A percentile compares a stretch with the other conserved stretches of the same genome.
These are phyloP conservation scores for Penicillium tannophilum DNA, from an alignment of 495 filamentous ascomycete genomes.

Conservation along the genomic window DNA sequence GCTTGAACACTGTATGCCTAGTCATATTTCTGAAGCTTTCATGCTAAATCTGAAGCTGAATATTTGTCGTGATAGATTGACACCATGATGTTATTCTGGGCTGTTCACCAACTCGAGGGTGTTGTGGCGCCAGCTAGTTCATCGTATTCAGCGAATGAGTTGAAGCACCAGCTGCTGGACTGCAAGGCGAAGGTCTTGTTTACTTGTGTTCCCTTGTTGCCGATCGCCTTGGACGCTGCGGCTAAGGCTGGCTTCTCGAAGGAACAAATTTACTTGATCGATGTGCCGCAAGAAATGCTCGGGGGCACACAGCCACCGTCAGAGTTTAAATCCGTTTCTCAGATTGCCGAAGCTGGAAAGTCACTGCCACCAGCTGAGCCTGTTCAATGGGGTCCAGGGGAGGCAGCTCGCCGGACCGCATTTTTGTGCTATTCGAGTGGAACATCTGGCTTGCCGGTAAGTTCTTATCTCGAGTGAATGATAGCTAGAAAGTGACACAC, in stretches of 20 bases:
- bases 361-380: conserved; percentile 63
- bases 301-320: conserved; percentile 47
- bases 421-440: conserved; percentile 90
- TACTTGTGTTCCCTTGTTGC: conserved; percentile 74
- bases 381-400: conserved; percentile 69
- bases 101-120: conserved; percentile 74
- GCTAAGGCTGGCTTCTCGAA: conserved; percentile 66
- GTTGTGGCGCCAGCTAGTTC: conserved; percentile 80
- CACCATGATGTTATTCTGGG: conserved; percentile 72
- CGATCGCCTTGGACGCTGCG: conserved; percentile 69
- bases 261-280: conserved; percentile 72
- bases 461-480: conserved; percentile 7
- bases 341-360: conserved; percentile 68
- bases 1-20: too few relatives aligned
- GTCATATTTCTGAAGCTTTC: too few relatives aligned
- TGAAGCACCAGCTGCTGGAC: conserved; percentile 76
- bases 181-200: conserved; percentile 78
- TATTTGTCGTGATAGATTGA: conserved; percentile 61
- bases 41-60: too few relatives aligned
- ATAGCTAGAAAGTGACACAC: conserved; percentile 23
- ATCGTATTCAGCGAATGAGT: conserved; percentile 71
- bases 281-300: conserved; percentile 57
- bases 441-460: conserved; percentile 81
- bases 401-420: conserved; percentile 73
- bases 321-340: conserved; percentile 70